A percentile compares a stretch with the other conserved stretches of the same genome.
These are phyloP conservation scores for Bidens hawaiensis DNA, from an alignment of 140 eudicot species.

Conservation along the genomic window DNA sequence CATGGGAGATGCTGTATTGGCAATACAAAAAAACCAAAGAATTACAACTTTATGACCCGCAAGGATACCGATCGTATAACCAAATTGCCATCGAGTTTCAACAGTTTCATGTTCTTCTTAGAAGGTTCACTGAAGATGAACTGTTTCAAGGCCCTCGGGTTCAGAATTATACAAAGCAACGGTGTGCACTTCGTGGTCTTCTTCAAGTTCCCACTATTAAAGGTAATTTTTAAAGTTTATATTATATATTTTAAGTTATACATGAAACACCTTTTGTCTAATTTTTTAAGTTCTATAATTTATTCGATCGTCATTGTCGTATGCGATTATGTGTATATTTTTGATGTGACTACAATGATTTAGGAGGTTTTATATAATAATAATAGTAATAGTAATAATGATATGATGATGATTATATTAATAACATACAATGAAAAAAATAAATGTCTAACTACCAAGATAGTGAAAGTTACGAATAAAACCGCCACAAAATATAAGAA, in stretches of 20 bases:
- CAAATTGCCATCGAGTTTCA: conserved; percentile 81
- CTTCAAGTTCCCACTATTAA: conserved; percentile 80
- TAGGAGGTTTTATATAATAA: not conserved
- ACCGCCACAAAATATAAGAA: not conserved
- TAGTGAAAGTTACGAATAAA: not conserved
- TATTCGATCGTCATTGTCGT: not conserved
- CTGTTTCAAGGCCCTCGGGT: conserved; percentile 70
- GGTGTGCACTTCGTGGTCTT: conserved; percentile 47
- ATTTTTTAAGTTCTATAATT: not conserved
- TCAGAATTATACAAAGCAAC: conserved; percentile 47
- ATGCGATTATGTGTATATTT: not conserved
- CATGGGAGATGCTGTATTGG: conserved; percentile 96
- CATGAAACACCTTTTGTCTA: not conserved
- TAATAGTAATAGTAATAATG: not conserved
- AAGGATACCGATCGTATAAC: conserved; percentile 53
- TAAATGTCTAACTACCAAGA: not conserved
- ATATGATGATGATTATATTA: not conserved
- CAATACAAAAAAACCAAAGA: conserved; percentile 56
- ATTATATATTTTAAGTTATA: too few relatives aligned
- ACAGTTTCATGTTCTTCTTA: conserved; percentile 77
- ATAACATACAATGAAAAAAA: not conserved
- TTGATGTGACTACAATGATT: not conserved
- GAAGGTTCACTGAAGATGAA: conserved; percentile 79
- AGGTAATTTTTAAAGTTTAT: conserved; percentile 36
- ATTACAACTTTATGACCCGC: conserved; percentile 46